phyloP scores from a whole-genome alignment of 768 basidiomycete genomes.

The Lactarius vividus region DNA sequence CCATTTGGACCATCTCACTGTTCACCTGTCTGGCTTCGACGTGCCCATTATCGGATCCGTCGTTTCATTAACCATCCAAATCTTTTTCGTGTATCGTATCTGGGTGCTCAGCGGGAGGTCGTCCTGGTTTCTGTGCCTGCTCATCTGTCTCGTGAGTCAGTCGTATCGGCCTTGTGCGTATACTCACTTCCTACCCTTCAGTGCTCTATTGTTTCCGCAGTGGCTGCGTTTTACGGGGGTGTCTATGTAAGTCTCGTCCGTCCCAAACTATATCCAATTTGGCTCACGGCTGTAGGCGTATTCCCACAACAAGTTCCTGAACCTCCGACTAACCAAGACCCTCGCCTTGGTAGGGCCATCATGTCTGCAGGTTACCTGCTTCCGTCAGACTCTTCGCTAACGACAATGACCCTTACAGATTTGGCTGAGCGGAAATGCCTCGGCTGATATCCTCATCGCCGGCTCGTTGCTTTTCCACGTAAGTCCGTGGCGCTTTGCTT shows the following conservation, averaged over 20 bases:
- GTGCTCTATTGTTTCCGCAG: not conserved
- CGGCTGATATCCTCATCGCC: conserved; percentile 15
- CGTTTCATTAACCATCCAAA: conserved; percentile 32
- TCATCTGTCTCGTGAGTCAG: conserved; percentile 11
- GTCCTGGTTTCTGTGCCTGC: not conserved
- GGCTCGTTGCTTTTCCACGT: conserved; percentile 14
- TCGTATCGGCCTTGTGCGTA: too few relatives aligned
- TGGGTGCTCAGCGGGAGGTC: conserved; percentile 15
- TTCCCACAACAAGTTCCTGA: not conserved
- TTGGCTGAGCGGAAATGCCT: conserved; percentile 13
- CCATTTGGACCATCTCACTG: conserved; percentile 29
- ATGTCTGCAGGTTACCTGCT: not conserved
- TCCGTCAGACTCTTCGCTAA: not conserved
- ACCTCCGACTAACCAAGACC: not conserved
- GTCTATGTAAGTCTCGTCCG: conserved; percentile 1
- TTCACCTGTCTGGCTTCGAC: conserved; percentile 30
- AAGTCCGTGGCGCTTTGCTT: not conserved
- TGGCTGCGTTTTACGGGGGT: not conserved
- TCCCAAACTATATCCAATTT: too few relatives aligned
- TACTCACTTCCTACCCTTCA: not conserved
- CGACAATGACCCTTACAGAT: not conserved
- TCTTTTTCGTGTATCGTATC: conserved; percentile 37
- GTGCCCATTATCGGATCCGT: conserved; percentile 32
- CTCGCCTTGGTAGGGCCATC: not conserved
- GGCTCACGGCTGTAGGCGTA: not conserved